phyloP scores from a whole-genome alignment of 495 filamentous ascomycete species.

The Penicillium maclennaniae region DNA sequence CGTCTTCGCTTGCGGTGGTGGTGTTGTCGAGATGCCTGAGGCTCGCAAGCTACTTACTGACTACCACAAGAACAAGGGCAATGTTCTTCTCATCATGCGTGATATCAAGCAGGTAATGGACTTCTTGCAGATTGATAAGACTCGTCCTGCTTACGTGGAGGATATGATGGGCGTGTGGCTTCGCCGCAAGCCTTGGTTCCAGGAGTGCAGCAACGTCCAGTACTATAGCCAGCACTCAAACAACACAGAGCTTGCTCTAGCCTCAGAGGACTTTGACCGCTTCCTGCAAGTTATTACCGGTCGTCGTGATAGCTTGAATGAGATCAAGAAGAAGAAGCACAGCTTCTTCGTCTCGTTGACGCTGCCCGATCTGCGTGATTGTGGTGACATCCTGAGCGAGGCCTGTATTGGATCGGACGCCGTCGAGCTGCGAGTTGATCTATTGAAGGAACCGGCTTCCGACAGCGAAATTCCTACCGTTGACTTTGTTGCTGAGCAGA shows the following conservation, averaged over 20 bases:
- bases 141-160: slow-evolving; percentile 87
- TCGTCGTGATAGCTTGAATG: slow-evolving; percentile 57
- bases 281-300: slow-evolving; percentile 76
- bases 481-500: slow-evolving; percentile 76
- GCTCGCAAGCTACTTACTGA: slow-evolving; percentile 71
- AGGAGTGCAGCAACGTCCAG: slow-evolving; percentile 91
- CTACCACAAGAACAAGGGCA: slow-evolving; percentile 77
- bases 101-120: slow-evolving; percentile 86
- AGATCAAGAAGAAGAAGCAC: slow-evolving; percentile 64
- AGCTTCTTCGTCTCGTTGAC: slow-evolving; percentile 95
- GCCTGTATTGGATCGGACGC: slow-evolving; percentile 86
- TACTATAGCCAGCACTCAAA: slow-evolving; percentile 75
- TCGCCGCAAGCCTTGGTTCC: slow-evolving; percentile 86
- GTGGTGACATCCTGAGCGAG: slow-evolving; percentile 60
- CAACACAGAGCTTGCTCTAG: slow-evolving; percentile 47
- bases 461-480: slow-evolving; percentile 54
- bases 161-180: slow-evolving; percentile 92
- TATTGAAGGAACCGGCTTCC: slow-evolving; percentile 70
- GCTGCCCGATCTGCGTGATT: slow-evolving; percentile 63
- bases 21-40: slow-evolving; percentile 82
- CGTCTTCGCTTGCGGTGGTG: slow-evolving; percentile 91
- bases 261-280: slow-evolving; percentile 72
- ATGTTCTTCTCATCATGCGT: slow-evolving; percentile 82
- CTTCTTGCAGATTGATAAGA: slow-evolving; percentile 85
- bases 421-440: slow-evolving; percentile 89